Conservation (phyloP, 1,139 yeast genomes). For the Nakaseomyces glabratus region DNA sequence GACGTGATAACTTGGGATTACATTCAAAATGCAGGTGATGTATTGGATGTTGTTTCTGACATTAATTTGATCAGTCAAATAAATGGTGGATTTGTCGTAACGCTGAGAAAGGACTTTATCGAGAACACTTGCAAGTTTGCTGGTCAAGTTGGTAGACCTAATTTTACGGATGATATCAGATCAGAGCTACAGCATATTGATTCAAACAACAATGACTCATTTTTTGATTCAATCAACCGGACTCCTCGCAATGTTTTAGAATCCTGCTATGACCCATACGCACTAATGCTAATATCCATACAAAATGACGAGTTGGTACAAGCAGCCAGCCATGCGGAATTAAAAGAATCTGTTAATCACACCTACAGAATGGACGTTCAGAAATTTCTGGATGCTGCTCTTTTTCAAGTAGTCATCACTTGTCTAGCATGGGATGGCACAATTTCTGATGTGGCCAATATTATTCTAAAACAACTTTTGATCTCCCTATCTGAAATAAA, state of each 20-base stretch:
- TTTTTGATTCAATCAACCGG: conserved; percentile 23
- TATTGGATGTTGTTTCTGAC: conserved; percentile 39
- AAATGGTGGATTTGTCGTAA: conserved; percentile 44
- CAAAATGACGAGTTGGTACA: conserved; percentile 54
- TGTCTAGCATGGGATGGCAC: conserved; percentile 48
- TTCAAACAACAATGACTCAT: conserved; percentile 10
- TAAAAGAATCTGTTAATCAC: conserved; percentile 25
- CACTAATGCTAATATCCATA: conserved; percentile 46
- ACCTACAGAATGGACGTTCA: conserved; percentile 42
- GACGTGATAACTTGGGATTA: conserved; percentile 61
- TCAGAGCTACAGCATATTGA: too few relatives aligned
- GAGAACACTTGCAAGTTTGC: conserved; percentile 37
- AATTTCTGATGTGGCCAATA: conserved; percentile 40
- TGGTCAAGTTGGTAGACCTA: conserved; percentile 29
- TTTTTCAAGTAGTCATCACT: conserved; percentile 50
- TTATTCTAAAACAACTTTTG: conserved; percentile 39
- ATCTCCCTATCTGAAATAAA: conserved; percentile 28
- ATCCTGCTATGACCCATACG: conserved; percentile 49
- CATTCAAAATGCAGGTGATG: conserved; percentile 35
- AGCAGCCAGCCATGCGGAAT: conserved; percentile 21
- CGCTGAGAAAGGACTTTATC: conserved; percentile 46
- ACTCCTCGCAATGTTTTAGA: neutral
- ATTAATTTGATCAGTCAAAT: conserved; percentile 39
- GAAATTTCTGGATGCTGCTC: conserved; percentile 48
- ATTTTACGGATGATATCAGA: too few relatives aligned